These are phyloP conservation scores for Thoreauomyces humboldtii DNA, from an alignment of 192 early-diverging fungal genomes.

Conservation along the genomic window DNA sequence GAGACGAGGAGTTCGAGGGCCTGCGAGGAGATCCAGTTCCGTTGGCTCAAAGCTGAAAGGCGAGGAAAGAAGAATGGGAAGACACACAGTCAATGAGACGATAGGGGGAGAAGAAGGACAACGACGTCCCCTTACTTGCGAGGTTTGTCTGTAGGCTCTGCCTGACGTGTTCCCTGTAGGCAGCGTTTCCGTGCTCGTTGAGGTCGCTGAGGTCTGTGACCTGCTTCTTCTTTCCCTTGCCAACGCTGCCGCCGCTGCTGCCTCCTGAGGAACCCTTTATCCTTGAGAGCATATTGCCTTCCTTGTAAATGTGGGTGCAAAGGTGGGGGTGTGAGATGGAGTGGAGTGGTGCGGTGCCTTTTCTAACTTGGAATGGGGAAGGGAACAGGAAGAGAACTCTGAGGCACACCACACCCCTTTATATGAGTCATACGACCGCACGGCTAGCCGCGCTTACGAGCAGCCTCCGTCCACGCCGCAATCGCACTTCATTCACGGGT, in stretches of 20 bases:
- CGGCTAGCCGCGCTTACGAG: neutral
- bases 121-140: neutral
- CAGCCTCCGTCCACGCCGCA: neutral
- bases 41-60: neutral
- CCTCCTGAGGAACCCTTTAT: too few relatives aligned
- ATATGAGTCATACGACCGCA: too few relatives aligned
- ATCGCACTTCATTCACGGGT: neutral
- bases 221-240: neutral
- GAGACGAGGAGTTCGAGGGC: neutral
- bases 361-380: neutral
- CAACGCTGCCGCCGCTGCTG: too few relatives aligned
- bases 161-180: neutral
- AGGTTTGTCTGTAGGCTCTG: neutral
- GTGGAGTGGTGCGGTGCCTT: neutral
- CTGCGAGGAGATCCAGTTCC: neutral
- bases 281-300: neutral
- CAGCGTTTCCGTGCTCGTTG: neutral
- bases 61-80: neutral
- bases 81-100: neutral
- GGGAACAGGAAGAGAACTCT: neutral
- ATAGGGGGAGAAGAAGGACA: neutral
- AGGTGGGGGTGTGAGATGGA: neutral
- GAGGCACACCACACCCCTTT: too few relatives aligned
- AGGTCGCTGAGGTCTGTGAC: constrained; percentile 6
- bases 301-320: neutral